Conservation (phyloP, 2,329 filamentous ascomycete species). For the Trichoderma semiorbis region DNA sequence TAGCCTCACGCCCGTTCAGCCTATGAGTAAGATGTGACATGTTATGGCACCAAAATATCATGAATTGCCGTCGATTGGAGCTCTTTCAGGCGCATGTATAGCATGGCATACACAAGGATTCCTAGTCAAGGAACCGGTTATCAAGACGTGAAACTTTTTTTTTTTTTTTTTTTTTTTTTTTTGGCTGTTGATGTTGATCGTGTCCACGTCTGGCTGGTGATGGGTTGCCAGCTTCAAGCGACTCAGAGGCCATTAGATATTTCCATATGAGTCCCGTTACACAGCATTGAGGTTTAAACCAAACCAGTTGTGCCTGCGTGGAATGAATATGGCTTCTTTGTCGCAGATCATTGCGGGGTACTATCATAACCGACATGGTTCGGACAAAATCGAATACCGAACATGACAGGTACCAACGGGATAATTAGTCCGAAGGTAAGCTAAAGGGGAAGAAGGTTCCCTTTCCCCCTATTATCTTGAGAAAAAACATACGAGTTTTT, state of each 20-base stretch:
- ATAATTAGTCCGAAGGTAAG: neutral
- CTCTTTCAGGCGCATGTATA: no score
- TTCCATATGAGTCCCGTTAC: neutral
- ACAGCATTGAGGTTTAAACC: neutral
- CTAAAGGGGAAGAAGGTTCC: neutral
- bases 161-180: neutral
- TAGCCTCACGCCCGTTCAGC: no score
- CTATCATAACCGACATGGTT: neutral
- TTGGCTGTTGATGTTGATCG: neutral
- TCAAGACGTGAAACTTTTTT: neutral
- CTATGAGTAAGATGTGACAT: no score
- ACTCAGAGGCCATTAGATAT: neutral
- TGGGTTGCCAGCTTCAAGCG: neutral
- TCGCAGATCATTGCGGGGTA: constrained; percentile 1
- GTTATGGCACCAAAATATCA: no score
- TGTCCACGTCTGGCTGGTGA: neutral
- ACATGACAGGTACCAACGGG: neutral
- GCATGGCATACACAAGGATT: neutral
- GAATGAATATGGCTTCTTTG: neutral
- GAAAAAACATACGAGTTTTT: neutral
- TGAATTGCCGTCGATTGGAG: no score
- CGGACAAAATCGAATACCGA: neutral
- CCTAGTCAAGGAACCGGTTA: neutral
- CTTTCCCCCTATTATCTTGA: neutral
- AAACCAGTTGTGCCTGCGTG: neutral